Conservation (phyloP, 371 early-diverging fungal genomes). For the Mucor sp. region DNA sequence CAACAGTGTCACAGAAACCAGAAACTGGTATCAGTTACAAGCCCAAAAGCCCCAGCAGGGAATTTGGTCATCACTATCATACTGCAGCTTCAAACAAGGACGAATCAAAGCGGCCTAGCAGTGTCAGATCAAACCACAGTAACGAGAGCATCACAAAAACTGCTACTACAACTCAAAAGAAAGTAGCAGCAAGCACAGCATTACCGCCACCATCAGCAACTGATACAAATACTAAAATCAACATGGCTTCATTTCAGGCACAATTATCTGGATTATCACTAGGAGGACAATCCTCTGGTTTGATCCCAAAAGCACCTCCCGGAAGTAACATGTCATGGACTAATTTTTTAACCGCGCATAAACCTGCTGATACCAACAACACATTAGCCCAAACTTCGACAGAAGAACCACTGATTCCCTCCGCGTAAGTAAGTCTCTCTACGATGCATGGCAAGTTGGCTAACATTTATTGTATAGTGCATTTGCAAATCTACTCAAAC, state of each 20-base stretch:
- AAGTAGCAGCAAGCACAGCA: background rate
- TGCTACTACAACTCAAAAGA: background rate
- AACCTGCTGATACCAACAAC: background rate
- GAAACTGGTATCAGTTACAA: background rate
- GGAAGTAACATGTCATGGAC: constrained; percentile 23
- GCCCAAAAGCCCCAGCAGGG: constrained; percentile 7
- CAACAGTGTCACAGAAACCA: background rate
- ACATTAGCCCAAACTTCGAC: background rate
- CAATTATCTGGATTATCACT: constrained; percentile 28
- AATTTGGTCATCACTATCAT: constrained; percentile 12
- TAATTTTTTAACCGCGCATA: constrained; percentile 11
- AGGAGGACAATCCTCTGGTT: constrained; percentile 18
- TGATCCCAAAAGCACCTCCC: constrained; percentile 32
- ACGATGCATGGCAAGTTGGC: background rate
- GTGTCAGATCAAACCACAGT: background rate
- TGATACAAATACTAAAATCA: constrained; percentile 17
- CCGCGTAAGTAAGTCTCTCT: background rate
- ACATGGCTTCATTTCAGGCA: constrained; percentile 27
- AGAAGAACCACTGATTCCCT: constrained; percentile 4
- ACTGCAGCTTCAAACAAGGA: constrained; percentile 18
- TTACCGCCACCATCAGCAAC: background rate
- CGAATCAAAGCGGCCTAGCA: constrained; percentile 32
- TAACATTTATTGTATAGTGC: background rate
- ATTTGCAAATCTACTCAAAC: constrained; percentile 2
- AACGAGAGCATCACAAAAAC: background rate